These are phyloP conservation scores for Prunus yedoensis DNA, from an alignment of 331 rosid genomes.

Conservation along the genomic window DNA sequence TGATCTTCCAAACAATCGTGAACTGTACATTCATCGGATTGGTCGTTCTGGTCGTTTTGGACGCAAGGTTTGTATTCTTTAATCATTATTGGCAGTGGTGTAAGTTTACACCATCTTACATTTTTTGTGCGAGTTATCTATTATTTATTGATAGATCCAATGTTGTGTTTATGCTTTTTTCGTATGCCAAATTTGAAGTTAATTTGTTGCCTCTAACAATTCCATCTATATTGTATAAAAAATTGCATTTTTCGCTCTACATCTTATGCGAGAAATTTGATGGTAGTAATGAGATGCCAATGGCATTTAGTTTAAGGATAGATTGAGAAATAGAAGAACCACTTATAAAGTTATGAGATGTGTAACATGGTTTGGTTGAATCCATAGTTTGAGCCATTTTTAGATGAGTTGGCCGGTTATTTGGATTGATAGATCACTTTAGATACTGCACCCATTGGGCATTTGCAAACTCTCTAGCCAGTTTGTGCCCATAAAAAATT, in stretches of 20 bases:
- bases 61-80: conserved; percentile 64
- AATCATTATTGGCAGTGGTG: too few species aligned
- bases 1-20: conserved; percentile 98
- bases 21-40: conserved; percentile 92
- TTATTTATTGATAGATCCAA: neutral
- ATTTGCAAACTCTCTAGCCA: neutral
- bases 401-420: neutral
- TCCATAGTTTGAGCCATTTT: neutral
- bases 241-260: too few species aligned
- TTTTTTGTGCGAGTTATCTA: too few species aligned
- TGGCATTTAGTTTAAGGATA: too few species aligned
- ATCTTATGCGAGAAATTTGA: too few species aligned
- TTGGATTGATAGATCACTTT: neutral
- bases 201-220: too few species aligned
- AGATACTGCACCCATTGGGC: neutral
- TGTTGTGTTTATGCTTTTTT: neutral
- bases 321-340: neutral
- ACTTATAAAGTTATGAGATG: neutral
- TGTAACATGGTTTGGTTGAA: neutral
- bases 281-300: too few species aligned
- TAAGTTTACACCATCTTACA: neutral
- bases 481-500: neutral
- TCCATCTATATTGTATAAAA: neutral
- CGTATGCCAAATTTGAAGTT: too few species aligned
- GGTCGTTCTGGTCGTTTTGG: conserved; percentile 99